Evolutionary conservation across 2,329 filamentous ascomycete genomes (phyloP).

Genomic region (Coniella lustricola): DNA sequence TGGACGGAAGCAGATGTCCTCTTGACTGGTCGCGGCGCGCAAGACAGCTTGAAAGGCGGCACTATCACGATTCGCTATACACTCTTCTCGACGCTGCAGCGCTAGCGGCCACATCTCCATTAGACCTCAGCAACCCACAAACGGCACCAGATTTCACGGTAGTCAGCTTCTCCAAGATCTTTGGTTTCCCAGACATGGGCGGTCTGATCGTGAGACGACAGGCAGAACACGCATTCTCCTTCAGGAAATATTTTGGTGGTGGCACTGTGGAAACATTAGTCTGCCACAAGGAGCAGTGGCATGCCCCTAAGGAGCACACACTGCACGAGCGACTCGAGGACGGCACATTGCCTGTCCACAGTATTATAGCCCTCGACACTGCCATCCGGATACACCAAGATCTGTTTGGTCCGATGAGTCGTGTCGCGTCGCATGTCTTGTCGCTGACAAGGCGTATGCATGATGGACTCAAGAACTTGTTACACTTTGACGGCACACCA

Average conservation of each 20-base stretch:
- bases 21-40: slow-evolving; percentile 56
- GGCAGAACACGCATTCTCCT: slow-evolving; percentile 55
- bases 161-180: slow-evolving; percentile 94
- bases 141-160: slow-evolving; percentile 76
- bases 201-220: slow-evolving; percentile 74
- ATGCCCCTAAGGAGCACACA: slow-evolving; percentile 63
- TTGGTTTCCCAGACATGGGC: slow-evolving; percentile 89
- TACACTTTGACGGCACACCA: slow-evolving; percentile 59
- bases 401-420: slow-evolving; percentile 65
- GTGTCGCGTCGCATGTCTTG: slow-evolving; percentile 63
- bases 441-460: slow-evolving; percentile 56
- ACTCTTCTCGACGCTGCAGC: slow-evolving; percentile 81
- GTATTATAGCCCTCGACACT: slow-evolving; percentile 71
- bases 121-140: slow-evolving; percentile 59
- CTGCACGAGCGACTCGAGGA: slow-evolving; percentile 84
- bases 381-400: slow-evolving; percentile 63
- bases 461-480: slow-evolving; percentile 49
- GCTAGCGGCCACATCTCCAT: slow-evolving; percentile 65
- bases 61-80: slow-evolving; percentile 35
- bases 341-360: slow-evolving; percentile 86
- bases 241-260: slow-evolving; percentile 80
- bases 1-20: slow-evolving; percentile 74
- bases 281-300: slow-evolving; percentile 71
- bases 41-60: slow-evolving; percentile 23
- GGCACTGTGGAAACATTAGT: slow-evolving; percentile 90